Evolutionary conservation across 345 rosid genomes (phyloP).

Genomic region (Eucalyptus lansdowneana): DNA sequence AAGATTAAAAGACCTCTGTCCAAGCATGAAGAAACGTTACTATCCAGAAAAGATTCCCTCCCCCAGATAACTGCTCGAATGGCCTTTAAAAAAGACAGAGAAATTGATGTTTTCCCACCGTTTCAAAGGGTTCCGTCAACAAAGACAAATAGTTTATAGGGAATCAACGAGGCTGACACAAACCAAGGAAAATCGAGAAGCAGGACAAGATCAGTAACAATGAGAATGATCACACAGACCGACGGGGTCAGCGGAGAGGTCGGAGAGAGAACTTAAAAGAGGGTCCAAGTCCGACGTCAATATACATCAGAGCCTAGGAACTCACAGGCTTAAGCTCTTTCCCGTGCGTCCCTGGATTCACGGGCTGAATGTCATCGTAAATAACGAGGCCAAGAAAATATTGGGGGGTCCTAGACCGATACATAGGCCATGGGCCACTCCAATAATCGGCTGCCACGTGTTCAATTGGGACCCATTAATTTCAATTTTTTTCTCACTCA

Average conservation of each 20-base stretch:
- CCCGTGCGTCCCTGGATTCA: neutral
- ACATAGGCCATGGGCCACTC: neutral
- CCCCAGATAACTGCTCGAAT: neutral
- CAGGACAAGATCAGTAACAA: neutral
- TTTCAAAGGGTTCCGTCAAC: neutral
- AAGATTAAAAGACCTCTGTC: neutral
- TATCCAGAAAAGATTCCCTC: neutral
- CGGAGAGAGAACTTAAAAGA: neutral
- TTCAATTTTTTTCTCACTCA: neutral
- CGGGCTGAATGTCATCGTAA: neutral
- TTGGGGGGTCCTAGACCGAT: neutral
- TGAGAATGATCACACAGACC: neutral
- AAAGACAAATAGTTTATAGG: neutral
- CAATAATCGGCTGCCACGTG: neutral
- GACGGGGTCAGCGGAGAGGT: neutral
- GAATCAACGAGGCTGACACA: neutral
- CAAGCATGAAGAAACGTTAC: neutral
- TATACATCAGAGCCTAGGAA: neutral
- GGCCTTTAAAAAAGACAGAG: neutral
- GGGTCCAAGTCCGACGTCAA: neutral
- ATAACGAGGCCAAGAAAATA: neutral
- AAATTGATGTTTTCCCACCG: neutral
- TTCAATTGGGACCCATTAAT: neutral
- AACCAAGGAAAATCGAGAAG: neutral
- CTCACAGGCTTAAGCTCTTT: neutral